Evolutionary conservation across 192 early-diverging fungal genomes (phyloP).

Genomic region (Phycomyces nitens): DNA sequence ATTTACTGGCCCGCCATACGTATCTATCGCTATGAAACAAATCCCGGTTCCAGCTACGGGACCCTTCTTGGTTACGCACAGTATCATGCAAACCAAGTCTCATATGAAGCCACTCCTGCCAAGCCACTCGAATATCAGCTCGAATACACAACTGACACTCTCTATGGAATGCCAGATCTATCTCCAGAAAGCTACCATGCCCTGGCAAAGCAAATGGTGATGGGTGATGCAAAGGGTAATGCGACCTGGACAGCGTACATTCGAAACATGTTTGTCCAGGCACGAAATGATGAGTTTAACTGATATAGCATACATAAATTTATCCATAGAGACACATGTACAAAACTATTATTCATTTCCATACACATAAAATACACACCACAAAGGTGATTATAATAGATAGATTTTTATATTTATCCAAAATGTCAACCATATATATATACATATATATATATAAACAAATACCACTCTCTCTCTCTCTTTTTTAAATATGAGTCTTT

Average conservation of each 20-base stretch:
- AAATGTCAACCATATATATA: neutral
- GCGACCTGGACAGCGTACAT: slow-evolving; percentile 12
- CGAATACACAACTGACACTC: slow-evolving; percentile 29
- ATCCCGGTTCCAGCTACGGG: slow-evolving; percentile 9
- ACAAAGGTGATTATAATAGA: no score
- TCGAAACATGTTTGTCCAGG: slow-evolving; percentile 24
- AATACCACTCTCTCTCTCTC: neutral
- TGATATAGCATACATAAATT: no score
- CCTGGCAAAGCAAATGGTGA: slow-evolving; percentile 19
- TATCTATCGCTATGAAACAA: slow-evolving; percentile 28
- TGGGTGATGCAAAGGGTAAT: neutral
- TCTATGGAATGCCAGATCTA: slow-evolving; percentile 28
- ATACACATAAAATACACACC: no score
- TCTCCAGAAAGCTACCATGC: slow-evolving; percentile 19
- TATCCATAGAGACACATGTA: no score
- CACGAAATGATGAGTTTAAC: slow-evolving; percentile 5
- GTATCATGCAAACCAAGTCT: slow-evolving; percentile 27
- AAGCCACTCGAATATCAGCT: slow-evolving; percentile 21
- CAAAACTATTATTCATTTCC: no score
- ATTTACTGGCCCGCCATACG: slow-evolving; percentile 33
- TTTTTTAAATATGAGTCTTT: slow-evolving; percentile 30
- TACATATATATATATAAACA: neutral
- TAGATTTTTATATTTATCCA: neutral
- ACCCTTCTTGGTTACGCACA: slow-evolving; percentile 29
- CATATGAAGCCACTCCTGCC: slow-evolving; percentile 12